Percentiles rank a stretch among this genome's conserved stretches.
Evolutionary conservation across 1,284 basidiomycete genomes (phyloP).

Genomic region (Paramarasmius palmivorus): DNA sequence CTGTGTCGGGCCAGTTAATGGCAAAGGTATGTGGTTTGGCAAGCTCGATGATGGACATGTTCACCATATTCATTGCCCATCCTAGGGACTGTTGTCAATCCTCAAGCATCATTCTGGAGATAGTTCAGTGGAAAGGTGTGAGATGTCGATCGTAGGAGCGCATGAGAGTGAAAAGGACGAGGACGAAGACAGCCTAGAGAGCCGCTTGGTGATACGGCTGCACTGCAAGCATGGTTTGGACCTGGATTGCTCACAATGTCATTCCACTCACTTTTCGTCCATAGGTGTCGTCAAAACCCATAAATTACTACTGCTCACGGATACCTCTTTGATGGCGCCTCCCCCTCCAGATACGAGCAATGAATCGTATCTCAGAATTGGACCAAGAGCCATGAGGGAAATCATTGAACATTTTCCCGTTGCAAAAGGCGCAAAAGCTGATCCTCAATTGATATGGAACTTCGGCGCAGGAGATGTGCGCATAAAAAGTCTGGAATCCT

Average conservation of each 20-base stretch:
- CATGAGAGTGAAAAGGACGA: slow-evolving; percentile 30
- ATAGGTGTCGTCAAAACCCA: slow-evolving; percentile 81
- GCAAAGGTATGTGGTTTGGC: slow-evolving; percentile 51
- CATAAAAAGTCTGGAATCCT: slow-evolving; percentile 67
- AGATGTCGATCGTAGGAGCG: slow-evolving; percentile 66
- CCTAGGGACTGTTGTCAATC: slow-evolving; percentile 68
- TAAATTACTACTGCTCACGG: slow-evolving; percentile 59
- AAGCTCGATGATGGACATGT: neutral
- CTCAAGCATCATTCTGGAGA: slow-evolving; percentile 72
- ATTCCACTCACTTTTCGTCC: slow-evolving; percentile 7
- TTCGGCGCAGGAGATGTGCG: slow-evolving; percentile 67
- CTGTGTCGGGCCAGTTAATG: slow-evolving; percentile 62
- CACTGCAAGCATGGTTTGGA: slow-evolving; percentile 77
- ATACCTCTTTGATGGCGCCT: slow-evolving; percentile 61
- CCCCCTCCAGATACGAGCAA: slow-evolving; percentile 50
- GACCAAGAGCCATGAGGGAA: slow-evolving; percentile 67
- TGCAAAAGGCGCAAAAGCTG: slow-evolving; percentile 57
- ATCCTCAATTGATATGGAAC: slow-evolving; percentile 77
- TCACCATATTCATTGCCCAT: slow-evolving; percentile 5
- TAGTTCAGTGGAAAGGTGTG: slow-evolving; percentile 73
- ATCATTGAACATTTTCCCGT: slow-evolving; percentile 80
- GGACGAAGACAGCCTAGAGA: slow-evolving; percentile 61
- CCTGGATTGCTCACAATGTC: neutral
- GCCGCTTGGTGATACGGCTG: slow-evolving; percentile 66
- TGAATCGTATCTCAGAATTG: slow-evolving; percentile 69